phyloP scores from a whole-genome alignment of 2,329 filamentous ascomycete species.

The Fonsecaea nubica region DNA sequence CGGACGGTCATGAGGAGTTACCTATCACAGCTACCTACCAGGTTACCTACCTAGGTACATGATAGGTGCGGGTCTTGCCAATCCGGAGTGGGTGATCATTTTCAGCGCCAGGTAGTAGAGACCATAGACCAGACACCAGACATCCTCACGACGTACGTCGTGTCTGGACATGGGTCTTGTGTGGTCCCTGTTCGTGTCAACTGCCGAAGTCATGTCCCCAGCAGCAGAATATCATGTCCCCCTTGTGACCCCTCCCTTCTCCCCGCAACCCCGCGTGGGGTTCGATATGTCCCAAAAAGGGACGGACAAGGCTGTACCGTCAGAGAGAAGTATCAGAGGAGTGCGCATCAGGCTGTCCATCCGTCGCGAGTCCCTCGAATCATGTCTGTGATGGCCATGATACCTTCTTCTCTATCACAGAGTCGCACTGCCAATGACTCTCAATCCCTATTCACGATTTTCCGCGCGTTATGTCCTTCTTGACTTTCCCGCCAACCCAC shows the following conservation, averaged over 20 bases:
- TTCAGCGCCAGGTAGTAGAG: too few relatives aligned
- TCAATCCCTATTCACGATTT: not conserved
- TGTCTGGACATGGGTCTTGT: too few relatives aligned
- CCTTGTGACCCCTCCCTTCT: not conserved
- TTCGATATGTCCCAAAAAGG: not conserved
- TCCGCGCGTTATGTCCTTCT: not conserved
- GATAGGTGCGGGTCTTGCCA: too few relatives aligned
- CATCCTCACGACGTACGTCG: not conserved
- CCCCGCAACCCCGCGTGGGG: not conserved
- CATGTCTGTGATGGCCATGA: too few relatives aligned
- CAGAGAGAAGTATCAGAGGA: not conserved
- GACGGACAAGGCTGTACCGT: not conserved
- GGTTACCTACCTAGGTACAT: too few relatives aligned
- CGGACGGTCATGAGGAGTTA: too few relatives aligned
- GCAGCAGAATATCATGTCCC: not conserved
- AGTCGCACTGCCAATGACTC: too few relatives aligned
- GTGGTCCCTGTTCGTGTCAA: not conserved
- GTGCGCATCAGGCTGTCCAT: not conserved
- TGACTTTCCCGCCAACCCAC: slow-evolving; percentile 56
- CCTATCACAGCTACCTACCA: too few relatives aligned
- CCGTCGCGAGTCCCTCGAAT: not conserved
- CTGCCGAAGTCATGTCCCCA: not conserved
- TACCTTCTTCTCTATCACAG: too few relatives aligned
- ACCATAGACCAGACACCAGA: too few relatives aligned
- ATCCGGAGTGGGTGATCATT: too few relatives aligned